Percentiles rank a stretch among this genome's conserved stretches.
phyloP scores from a whole-genome alignment of 768 basidiomycete species.

The Hydnomerulius pinastri region DNA sequence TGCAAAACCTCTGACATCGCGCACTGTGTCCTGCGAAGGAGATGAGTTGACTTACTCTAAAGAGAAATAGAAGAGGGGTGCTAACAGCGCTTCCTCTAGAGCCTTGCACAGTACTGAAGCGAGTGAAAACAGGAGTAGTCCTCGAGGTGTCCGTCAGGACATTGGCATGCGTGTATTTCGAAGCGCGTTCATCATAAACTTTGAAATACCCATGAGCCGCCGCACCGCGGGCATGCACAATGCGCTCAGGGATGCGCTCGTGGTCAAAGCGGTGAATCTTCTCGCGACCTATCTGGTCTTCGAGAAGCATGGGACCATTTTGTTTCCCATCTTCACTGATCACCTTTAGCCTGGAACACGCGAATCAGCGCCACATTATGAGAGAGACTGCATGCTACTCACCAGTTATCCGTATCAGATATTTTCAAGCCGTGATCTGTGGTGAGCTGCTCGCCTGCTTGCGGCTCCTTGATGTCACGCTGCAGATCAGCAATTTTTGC shows the following conservation, averaged over 20 bases:
- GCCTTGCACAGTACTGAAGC: constrained; percentile 87
- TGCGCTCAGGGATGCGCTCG: constrained; percentile 87
- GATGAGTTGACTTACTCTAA: too few species aligned
- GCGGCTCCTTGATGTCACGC: constrained; percentile 25
- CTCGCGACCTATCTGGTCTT: constrained; percentile 73
- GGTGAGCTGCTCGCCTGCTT: constrained; percentile 38
- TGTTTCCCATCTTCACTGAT: constrained; percentile 40
- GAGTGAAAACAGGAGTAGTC: constrained; percentile 75
- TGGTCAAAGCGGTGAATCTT: constrained; percentile 84
- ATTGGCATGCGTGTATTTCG: constrained; percentile 68
- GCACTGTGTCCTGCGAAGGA: constrained; percentile 62
- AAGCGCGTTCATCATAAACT: constrained; percentile 65
- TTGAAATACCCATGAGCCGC: constrained; percentile 86
- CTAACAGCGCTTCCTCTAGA: constrained; percentile 79
- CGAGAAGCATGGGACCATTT: constrained; percentile 74
- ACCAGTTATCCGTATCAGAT: constrained; percentile 70
- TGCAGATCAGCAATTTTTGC: constrained; percentile 26
- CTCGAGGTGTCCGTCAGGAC: constrained; percentile 74
- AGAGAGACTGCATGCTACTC: constrained; percentile 1
- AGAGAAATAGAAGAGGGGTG: constrained; percentile 4
- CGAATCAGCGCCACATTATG: constrained; percentile 6
- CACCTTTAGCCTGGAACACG: constrained; percentile 52
- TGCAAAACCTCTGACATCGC: constrained; percentile 89
- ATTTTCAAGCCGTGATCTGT: constrained; percentile 64
- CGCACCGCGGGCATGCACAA: constrained; percentile 70